These are phyloP conservation scores for Rhytidhysteron rufulum DNA, from an alignment of 2,329 filamentous ascomycete genomes.

Conservation along the genomic window DNA sequence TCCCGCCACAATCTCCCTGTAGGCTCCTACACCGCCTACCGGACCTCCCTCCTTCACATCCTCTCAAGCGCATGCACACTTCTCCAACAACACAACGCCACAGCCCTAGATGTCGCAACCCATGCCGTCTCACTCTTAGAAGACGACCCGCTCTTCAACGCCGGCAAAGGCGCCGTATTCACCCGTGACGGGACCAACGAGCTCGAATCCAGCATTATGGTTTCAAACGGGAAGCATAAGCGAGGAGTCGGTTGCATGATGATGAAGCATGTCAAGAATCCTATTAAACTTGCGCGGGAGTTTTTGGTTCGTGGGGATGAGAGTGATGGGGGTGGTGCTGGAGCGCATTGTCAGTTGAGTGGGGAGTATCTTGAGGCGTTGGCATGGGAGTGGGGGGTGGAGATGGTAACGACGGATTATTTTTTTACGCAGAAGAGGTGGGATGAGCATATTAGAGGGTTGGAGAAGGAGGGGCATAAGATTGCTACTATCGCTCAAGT, in stretches of 20 bases:
- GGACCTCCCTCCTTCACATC: constrained; percentile 35
- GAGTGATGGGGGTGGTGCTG: constrained; percentile 57
- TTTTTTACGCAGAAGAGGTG: constrained; percentile 76
- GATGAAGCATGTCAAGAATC: constrained; percentile 71
- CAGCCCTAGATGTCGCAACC: constrained; percentile 69
- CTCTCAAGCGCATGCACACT: constrained; percentile 21
- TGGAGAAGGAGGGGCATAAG: constrained; percentile 43
- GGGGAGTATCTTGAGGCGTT: constrained; percentile 66
- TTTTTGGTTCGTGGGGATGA: constrained; percentile 66
- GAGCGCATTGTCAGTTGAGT: constrained; percentile 67
- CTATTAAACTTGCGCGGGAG: constrained; percentile 67
- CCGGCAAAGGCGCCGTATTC: constrained; percentile 79
- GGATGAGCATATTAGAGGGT: constrained; percentile 69
- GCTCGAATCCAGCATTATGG: constrained; percentile 84
- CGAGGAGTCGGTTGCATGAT: constrained; percentile 74
- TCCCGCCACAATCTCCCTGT: constrained; percentile 36
- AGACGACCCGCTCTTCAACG: constrained; percentile 79
- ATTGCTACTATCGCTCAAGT: constrained; percentile 25
- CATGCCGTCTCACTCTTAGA: constrained; percentile 74
- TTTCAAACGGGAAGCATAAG: constrained; percentile 68
- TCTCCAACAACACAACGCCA: constrained; percentile 38
- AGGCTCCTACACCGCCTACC: constrained; percentile 35
- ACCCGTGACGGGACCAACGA: constrained; percentile 79
- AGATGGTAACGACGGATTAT: constrained; percentile 65
- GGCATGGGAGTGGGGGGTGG: constrained; percentile 64